Conservation (phyloP, 2,329 filamentous ascomycete species). For the Colletotrichum salicis region DNA sequence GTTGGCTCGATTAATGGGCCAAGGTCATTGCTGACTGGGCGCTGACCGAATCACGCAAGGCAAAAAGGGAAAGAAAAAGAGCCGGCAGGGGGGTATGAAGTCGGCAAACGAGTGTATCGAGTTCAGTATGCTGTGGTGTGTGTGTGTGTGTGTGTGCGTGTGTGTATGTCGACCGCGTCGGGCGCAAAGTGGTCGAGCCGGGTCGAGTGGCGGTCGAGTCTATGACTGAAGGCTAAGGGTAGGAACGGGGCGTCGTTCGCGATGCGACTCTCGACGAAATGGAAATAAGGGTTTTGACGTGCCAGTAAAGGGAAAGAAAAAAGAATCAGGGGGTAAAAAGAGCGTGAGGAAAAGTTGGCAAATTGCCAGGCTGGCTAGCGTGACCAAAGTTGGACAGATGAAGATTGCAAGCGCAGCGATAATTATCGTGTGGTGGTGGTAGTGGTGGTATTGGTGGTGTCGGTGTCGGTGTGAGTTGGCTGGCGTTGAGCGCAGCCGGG, state of each 20-base stretch:
- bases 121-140: neutral
- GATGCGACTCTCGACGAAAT: conserved; percentile 7
- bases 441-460: too few species aligned
- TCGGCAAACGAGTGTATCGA: conserved; percentile 24
- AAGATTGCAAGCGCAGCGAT: conserved; percentile 22
- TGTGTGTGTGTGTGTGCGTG: too few species aligned
- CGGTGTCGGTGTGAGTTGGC: conserved; percentile 35
- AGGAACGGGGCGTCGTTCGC: neutral
- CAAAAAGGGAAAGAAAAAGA: conserved; percentile 15
- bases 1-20: conserved; percentile 39
- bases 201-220: conserved; percentile 4
- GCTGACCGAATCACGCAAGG: conserved; percentile 16
- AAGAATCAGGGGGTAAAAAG: conserved; percentile 27
- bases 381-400: conserved; percentile 17
- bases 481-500: conserved; percentile 32
- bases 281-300: neutral
- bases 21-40: conserved; percentile 40
- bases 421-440: conserved; percentile 7
- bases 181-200: conserved; percentile 17
- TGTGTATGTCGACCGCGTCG: conserved; percentile 10
- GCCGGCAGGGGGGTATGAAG: neutral
- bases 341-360: conserved; percentile 30
- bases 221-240: neutral
- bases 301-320: neutral
- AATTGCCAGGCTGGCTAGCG: conserved; percentile 32